Percentiles rank a stretch among this genome's conserved stretches.
These are phyloP conservation scores for Nothophoma quercina DNA, from an alignment of 2,329 filamentous ascomycete genomes.

Conservation along the genomic window DNA sequence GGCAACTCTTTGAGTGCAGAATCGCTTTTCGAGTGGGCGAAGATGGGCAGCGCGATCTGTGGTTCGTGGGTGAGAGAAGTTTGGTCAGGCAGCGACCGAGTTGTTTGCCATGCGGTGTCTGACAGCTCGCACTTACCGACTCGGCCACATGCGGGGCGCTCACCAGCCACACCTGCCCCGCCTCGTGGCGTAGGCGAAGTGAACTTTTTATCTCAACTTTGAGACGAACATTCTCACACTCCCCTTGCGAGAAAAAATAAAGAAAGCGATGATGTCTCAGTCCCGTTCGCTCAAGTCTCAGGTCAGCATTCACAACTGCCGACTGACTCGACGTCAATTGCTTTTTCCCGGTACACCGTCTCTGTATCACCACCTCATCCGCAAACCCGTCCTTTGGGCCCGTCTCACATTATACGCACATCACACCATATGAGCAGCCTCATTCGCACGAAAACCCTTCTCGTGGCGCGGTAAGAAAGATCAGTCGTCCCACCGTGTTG, in stretches of 20 bases:
- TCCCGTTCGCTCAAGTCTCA: not conserved
- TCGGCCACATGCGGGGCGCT: conserved; percentile 23
- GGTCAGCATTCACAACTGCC: not conserved
- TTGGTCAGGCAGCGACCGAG: conserved; percentile 19
- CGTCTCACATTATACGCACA: conserved; percentile 15
- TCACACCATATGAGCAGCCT: conserved; percentile 13
- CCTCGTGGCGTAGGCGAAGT: conserved; percentile 10
- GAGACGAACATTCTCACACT: not conserved
- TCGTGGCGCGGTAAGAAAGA: conserved; percentile 4
- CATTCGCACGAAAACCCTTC: conserved; percentile 9
- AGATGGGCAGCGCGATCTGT: not conserved
- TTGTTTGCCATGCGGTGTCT: conserved; percentile 15
- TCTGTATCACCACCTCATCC: conserved; percentile 7
- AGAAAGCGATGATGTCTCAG: not conserved
- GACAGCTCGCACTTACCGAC: conserved; percentile 24
- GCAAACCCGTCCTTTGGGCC: conserved; percentile 15
- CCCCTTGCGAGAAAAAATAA: not conserved
- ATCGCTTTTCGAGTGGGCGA: not conserved
- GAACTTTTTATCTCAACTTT: not conserved
- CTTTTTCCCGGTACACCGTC: conserved; percentile 12
- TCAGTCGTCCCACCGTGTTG: conserved; percentile 4
- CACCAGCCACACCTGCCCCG: conserved; percentile 15
- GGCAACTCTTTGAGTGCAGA: not conserved
- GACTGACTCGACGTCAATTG: conserved; percentile 1
- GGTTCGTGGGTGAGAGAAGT: conserved; percentile 13